Conservation (phyloP, 495 filamentous ascomycete genomes). For the Podospora pseudocomata region DNA sequence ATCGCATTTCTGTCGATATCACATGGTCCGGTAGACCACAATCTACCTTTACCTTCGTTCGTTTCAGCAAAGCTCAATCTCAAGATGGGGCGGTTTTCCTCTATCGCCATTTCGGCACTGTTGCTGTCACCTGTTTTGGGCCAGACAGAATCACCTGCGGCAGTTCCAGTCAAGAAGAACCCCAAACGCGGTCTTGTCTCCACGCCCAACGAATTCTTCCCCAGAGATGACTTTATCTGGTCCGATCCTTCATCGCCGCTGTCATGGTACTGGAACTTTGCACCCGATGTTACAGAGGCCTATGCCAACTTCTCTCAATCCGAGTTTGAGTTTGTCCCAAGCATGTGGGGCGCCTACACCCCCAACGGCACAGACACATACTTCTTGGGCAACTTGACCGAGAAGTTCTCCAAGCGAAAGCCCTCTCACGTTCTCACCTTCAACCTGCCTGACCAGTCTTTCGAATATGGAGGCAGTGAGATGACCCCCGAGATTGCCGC, state of each 20-base stretch:
- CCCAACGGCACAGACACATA: constrained; percentile 38
- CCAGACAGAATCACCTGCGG: background rate
- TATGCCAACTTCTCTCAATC: constrained; percentile 33
- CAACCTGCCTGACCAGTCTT: constrained; percentile 60
- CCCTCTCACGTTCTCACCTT: constrained; percentile 58
- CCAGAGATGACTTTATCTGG: constrained; percentile 53
- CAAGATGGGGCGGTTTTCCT: constrained; percentile 4
- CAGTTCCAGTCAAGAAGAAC: constrained; percentile 6
- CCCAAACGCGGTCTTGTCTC: constrained; percentile 61
- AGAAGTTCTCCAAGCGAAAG: constrained; percentile 39
- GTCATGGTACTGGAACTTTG: constrained; percentile 73
- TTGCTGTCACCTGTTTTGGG: background rate
- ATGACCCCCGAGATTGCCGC: constrained; percentile 51
- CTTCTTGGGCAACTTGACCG: constrained; percentile 47
- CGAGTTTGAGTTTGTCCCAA: constrained; percentile 59
- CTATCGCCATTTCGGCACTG: background rate
- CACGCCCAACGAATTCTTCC: constrained; percentile 40
- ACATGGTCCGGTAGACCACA: constrained; percentile 23
- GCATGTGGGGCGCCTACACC: constrained; percentile 56
- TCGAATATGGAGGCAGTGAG: constrained; percentile 48
- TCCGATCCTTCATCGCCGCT: constrained; percentile 34
- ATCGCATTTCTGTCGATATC: background rate
- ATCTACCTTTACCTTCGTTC: constrained; percentile 5
- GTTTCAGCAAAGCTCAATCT: background rate
- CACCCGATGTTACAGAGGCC: constrained; percentile 38